Evolutionary conservation across 148 eudicot genomes (phyloP).

Genomic region (Heliosperma pusillum): DNA sequence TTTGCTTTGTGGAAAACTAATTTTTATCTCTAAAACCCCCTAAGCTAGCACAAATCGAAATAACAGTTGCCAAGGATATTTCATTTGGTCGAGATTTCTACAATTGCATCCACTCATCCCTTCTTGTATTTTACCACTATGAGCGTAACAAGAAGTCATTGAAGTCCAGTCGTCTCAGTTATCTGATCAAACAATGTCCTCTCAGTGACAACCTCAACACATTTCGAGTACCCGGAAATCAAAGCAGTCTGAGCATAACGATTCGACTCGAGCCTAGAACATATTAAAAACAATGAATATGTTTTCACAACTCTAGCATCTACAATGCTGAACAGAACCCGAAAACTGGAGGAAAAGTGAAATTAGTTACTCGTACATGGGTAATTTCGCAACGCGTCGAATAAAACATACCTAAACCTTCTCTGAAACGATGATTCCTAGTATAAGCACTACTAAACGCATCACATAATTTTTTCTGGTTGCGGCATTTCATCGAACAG

Average conservation of each 20-base stretch:
- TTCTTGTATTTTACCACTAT: constrained; percentile 16
- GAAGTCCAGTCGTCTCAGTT: constrained; percentile 52
- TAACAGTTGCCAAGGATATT: constrained; percentile 40
- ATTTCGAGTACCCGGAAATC: constrained; percentile 44
- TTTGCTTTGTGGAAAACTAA: too few species aligned
- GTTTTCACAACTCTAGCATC: constrained; percentile 40
- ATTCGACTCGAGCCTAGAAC: constrained; percentile 44
- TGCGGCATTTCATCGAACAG: constrained; percentile 50
- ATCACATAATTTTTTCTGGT: constrained; percentile 36
- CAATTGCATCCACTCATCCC: constrained; percentile 47
- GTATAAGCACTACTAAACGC: constrained; percentile 35
- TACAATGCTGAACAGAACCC: constrained; percentile 46
- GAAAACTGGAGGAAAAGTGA: constrained; percentile 40
- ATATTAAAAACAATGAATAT: constrained; percentile 31
- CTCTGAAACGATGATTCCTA: constrained; percentile 25
- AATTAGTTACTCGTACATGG: constrained; percentile 28
- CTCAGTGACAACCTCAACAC: constrained; percentile 40
- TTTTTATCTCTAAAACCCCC: too few species aligned
- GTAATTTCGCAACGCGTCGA: constrained; percentile 34
- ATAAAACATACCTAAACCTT: constrained; percentile 38
- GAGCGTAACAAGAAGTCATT: constrained; percentile 41
- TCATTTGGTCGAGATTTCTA: constrained; percentile 40
- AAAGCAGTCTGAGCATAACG: constrained; percentile 46
- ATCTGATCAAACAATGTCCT: constrained; percentile 53
- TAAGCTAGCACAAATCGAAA: constrained; percentile 46